Percentiles rank a stretch among this genome's conserved stretches.
These are phyloP conservation scores for Nicotiana sylvestris DNA, from an alignment of 257 asterid genomes.

Conservation along the genomic window DNA sequence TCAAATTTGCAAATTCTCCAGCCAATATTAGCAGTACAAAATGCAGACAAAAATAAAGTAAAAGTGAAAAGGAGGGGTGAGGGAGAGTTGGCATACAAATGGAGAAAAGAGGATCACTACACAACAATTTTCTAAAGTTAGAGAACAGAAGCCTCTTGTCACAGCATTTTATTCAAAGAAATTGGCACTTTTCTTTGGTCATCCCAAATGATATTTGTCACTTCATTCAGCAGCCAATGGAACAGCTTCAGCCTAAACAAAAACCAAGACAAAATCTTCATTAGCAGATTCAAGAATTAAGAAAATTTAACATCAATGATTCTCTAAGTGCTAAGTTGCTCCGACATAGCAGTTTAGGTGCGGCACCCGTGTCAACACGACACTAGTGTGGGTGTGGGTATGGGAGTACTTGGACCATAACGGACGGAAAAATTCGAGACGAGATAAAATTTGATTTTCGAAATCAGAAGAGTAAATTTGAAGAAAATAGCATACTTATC, in stretches of 20 bases:
- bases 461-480: too few relatives aligned
- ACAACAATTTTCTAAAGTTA: neutral
- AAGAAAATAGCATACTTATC: too few relatives aligned
- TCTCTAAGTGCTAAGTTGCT: neutral
- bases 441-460: too few relatives aligned
- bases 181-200: neutral
- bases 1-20: neutral
- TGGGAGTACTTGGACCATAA: too few relatives aligned
- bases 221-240: slow-evolving; percentile 64
- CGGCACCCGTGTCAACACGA: too few relatives aligned
- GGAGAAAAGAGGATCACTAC: neutral
- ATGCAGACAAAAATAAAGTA: neutral
- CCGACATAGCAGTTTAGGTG: too few relatives aligned
- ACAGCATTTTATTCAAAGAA: slow-evolving; percentile 2
- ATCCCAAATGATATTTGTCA: neutral
- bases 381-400: too few relatives aligned
- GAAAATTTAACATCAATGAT: neutral
- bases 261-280: neutral
- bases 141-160: neutral
- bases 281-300: neutral
- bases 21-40: neutral
- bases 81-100: neutral
- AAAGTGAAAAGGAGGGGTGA: neutral
- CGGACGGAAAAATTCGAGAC: too few relatives aligned
- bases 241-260: slow-evolving; percentile 72